Percentiles rank a stretch among this genome's conserved stretches.
Conservation (phyloP, 2,329 filamentous ascomycete genomes). For the Nemania serpens region DNA sequence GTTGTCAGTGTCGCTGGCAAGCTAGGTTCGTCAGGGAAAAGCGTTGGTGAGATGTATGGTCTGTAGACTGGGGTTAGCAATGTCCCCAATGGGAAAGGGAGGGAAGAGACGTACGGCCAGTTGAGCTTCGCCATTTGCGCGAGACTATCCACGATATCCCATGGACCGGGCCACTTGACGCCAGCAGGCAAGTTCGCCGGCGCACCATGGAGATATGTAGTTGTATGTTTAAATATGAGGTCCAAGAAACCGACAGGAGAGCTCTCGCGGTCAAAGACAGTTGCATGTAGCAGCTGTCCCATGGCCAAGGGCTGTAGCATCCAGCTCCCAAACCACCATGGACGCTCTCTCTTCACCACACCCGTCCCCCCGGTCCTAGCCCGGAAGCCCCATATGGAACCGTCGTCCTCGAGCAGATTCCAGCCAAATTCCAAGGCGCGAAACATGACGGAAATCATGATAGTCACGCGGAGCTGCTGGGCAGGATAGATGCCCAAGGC, state of each 20-base stretch:
- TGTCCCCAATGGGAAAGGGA: background rate
- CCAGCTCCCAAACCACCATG: slow-evolving; percentile 87
- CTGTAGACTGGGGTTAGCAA: slow-evolving; percentile 47
- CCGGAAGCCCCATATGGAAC: slow-evolving; percentile 66
- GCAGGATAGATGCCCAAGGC: slow-evolving; percentile 76
- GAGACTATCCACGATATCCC: slow-evolving; percentile 79
- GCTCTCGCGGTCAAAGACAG: slow-evolving; percentile 77
- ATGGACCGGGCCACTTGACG: slow-evolving; percentile 74
- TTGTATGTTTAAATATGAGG: slow-evolving; percentile 71
- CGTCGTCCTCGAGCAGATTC: slow-evolving; percentile 78
- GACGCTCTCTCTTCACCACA: slow-evolving; percentile 64
- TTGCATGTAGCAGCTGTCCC: slow-evolving; percentile 76
- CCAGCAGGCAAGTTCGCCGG: slow-evolving; percentile 70
- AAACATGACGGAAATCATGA: slow-evolving; percentile 81
- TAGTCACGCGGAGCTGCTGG: slow-evolving; percentile 67
- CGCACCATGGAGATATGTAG: slow-evolving; percentile 75
- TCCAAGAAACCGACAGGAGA: slow-evolving; percentile 49
- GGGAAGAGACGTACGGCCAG: slow-evolving; percentile 72
- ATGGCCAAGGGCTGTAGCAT: slow-evolving; percentile 76
- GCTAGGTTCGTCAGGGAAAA: slow-evolving; percentile 75
- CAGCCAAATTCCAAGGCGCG: slow-evolving; percentile 84
- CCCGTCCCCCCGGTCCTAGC: slow-evolving; percentile 46
- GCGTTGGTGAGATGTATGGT: slow-evolving; percentile 79
- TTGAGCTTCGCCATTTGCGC: slow-evolving; percentile 78
- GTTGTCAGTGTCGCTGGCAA: slow-evolving; percentile 68